Conservation (phyloP, 352 stramenopile species). For the Phytophthora macrochlamydospora region DNA sequence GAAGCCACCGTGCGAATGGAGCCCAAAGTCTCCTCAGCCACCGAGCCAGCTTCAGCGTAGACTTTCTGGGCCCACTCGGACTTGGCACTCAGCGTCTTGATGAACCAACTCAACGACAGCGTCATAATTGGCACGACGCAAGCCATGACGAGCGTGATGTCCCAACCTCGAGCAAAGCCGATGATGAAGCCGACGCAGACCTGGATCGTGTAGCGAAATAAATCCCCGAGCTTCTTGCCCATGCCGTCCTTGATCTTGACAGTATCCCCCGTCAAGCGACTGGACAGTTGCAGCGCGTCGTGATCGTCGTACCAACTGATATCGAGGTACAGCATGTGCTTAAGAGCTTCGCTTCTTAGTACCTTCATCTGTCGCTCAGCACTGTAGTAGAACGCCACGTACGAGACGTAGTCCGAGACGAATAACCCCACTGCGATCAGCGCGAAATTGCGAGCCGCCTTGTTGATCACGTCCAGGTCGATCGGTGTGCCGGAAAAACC, state of each 20-base stretch:
- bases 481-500: slow-evolving; percentile 24
- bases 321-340: slow-evolving; percentile 57
- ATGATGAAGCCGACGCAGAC: slow-evolving; percentile 52
- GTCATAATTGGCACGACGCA: slow-evolving; percentile 51
- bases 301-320: slow-evolving; percentile 58
- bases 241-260: slow-evolving; percentile 67
- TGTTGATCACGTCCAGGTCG: slow-evolving; percentile 32
- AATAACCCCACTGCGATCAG: slow-evolving; percentile 44
- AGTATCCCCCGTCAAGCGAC: slow-evolving; percentile 49
- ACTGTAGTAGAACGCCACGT: slow-evolving; percentile 33
- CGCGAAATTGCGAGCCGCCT: slow-evolving; percentile 36
- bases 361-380: slow-evolving; percentile 56
- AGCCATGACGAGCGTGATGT: slow-evolving; percentile 53
- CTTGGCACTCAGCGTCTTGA: slow-evolving; percentile 21
- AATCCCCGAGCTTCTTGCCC: slow-evolving; percentile 56
- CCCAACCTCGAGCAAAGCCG: slow-evolving; percentile 51
- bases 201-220: slow-evolving; percentile 37
- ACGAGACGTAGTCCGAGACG: slow-evolving; percentile 37
- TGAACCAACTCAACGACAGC: slow-evolving; percentile 37
- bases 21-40: slow-evolving; percentile 61
- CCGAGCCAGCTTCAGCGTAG: slow-evolving; percentile 52
- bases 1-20: slow-evolving; percentile 63
- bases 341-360: slow-evolving; percentile 35
- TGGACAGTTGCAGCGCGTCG: slow-evolving; percentile 50
- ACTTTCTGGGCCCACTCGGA: slow-evolving; percentile 40